Evolutionary conservation across 2,329 filamentous ascomycete genomes (phyloP).

Genomic region (Zasmidium citrigriseum): DNA sequence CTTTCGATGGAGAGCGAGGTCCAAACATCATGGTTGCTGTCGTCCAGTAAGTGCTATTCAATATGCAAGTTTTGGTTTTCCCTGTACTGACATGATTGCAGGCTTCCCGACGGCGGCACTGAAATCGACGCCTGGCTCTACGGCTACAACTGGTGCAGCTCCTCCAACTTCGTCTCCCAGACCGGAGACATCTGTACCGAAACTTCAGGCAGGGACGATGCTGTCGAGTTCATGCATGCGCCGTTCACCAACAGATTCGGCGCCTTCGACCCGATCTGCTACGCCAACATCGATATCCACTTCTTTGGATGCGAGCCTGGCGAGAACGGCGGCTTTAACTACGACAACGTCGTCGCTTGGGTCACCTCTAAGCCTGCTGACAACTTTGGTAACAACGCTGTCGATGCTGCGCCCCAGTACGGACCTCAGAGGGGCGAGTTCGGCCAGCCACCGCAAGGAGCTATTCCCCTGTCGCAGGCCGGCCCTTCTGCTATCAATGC

Average conservation of each 20-base stretch:
- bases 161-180: constrained; percentile 11
- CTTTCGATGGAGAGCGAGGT: constrained; percentile 11
- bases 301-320: constrained; percentile 6
- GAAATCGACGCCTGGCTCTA: constrained; percentile 16
- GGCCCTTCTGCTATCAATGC: neutral
- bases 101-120: constrained; percentile 8
- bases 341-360: neutral
- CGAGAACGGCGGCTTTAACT: neutral
- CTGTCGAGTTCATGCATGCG: constrained; percentile 13
- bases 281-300: constrained; percentile 12
- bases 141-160: constrained; percentile 14
- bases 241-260: constrained; percentile 13
- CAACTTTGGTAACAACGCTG: neutral
- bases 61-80: neutral
- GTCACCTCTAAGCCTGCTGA: neutral
- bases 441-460: neutral
- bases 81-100: neutral
- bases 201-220: neutral
- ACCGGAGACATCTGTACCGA: constrained; percentile 12
- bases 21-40: constrained; percentile 10
- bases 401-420: neutral
- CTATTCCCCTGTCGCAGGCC: neutral
- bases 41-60: constrained; percentile 3
- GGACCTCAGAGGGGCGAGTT: neutral
- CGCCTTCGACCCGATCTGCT: constrained; percentile 3